Evolutionary conservation across 2,329 filamentous ascomycete species (phyloP).

Genomic region (Diplocarpon rosae): DNA sequence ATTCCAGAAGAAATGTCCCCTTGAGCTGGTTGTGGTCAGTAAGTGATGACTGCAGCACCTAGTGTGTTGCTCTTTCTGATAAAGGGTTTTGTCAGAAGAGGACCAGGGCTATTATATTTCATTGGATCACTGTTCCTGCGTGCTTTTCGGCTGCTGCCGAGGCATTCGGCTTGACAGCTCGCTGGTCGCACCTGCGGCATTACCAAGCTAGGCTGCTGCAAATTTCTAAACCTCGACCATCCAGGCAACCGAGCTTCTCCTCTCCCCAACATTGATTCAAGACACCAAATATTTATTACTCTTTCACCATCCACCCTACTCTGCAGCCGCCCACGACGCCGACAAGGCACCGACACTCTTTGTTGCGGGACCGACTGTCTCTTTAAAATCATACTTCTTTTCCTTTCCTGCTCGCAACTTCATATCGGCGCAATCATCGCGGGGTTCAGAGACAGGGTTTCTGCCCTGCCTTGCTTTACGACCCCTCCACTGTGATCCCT

Average conservation of each 20-base stretch:
- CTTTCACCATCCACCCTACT: neutral
- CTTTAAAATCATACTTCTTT: neutral
- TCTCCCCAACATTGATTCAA: neutral
- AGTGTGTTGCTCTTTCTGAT: too few relatives aligned
- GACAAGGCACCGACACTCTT: neutral
- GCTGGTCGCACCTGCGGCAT: too few relatives aligned
- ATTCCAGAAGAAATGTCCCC: neutral
- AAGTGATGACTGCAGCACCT: neutral
- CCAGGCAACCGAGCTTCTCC: too few relatives aligned
- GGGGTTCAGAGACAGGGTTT: constrained; percentile 8
- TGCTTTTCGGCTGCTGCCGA: too few relatives aligned
- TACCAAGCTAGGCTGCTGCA: too few relatives aligned
- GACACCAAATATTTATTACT: constrained; percentile 9
- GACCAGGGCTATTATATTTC: too few relatives aligned
- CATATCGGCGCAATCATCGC: constrained; percentile 5
- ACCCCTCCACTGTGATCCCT: neutral
- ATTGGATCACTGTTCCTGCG: too few relatives aligned
- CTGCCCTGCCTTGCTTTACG: constrained; percentile 8
- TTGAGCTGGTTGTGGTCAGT: neutral
- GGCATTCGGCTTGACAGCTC: too few relatives aligned
- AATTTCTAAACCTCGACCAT: too few relatives aligned
- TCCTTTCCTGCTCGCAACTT: neutral
- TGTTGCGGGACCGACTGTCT: neutral
- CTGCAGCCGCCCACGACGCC: neutral
- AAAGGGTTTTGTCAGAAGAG: too few relatives aligned